Base-by-base conservation (phyloP, 257 asterid species). In the Salvia splendens region DNA sequence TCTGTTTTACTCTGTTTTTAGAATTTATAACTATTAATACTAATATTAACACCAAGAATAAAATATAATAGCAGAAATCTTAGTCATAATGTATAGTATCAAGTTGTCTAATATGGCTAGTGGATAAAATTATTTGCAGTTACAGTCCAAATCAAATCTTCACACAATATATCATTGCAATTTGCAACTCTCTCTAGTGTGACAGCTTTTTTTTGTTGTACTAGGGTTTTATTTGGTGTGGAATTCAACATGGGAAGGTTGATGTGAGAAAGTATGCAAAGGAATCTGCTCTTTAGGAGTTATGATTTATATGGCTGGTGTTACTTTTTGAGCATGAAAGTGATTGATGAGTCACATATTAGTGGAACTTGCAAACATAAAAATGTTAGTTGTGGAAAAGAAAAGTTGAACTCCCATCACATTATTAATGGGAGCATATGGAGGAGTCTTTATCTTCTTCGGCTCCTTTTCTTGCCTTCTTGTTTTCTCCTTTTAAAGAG, bases 391-490 rank as follows among this genome's bases (percentile, higher is more conserved):
- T 63, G 16, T 62, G 33, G 42, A 42, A 52, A 65, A 72, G 4
- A 42, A 66, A 65, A 45, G 55, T 38, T 15, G 53, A 54, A 65
- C 33, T 71, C 43, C 11, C 36, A 72, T 75, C 81, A 77, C 80
- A 75, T 77, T 77, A 77, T 65, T 54, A 55, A 69, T 46, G 63
- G 64, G 79, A 68, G 55, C 70, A 53, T n/a, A n/a, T 57, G 57
- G 45, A 24, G 2, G 30, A 24, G 51, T 43, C 76, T 57, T 28
- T 5, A 9, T 50, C 69, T 4, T 64, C 28, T 20, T 68, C 54
- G 33, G 32, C 69, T 38, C 4, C 8, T 24, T 32, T 12, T 30
- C 12, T 30, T 56, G 12, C 7, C 46, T 33, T 41, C 1, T 35
- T 54, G 58, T 38, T 51, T 4, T 32, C 38, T 41, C 24, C 30